Evolutionary conservation across 768 basidiomycete genomes (phyloP).

Genomic region (Termitomyces sp.): DNA sequence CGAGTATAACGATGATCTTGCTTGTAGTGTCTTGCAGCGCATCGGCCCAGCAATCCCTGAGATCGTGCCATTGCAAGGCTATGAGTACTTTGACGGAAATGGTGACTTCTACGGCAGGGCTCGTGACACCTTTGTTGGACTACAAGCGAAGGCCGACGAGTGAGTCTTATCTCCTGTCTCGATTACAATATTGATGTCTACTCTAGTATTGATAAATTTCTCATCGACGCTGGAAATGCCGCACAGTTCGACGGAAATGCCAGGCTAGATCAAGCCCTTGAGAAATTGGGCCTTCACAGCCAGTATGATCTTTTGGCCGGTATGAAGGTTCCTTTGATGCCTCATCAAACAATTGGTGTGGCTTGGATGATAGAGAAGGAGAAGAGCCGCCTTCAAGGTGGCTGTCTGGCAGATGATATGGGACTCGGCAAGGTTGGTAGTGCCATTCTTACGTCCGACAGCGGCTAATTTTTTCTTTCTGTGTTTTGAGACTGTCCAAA

Average conservation of each 20-base stretch:
- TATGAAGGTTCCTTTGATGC: conserved; percentile 57
- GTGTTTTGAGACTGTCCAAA: conserved; percentile 43
- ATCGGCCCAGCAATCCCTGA: conserved; percentile 12
- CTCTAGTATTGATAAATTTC: conserved; percentile 46
- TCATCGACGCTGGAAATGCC: conserved; percentile 49
- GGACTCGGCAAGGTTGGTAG: conserved; percentile 54
- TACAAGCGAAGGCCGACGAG: conserved; percentile 45
- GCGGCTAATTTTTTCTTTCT: not conserved
- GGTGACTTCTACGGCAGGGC: conserved; percentile 45
- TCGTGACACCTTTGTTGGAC: conserved; percentile 36
- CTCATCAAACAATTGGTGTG: conserved; percentile 61
- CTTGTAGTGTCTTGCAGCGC: conserved; percentile 2
- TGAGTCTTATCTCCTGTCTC: conserved; percentile 21
- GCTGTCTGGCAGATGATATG: conserved; percentile 49
- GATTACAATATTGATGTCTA: not conserved
- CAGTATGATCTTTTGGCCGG: conserved; percentile 47
- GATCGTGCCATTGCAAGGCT: conserved; percentile 18
- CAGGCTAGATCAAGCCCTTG: conserved; percentile 51
- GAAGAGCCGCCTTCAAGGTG: conserved; percentile 33
- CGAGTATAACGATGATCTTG: conserved; percentile 15
- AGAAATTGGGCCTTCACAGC: conserved; percentile 42
- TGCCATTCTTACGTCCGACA: not conserved
- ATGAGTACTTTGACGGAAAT: conserved; percentile 32
- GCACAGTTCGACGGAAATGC: conserved; percentile 55
- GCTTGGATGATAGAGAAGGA: conserved; percentile 59